Conservation (phyloP, 106 monocot species). For the Allium fistulosum region DNA sequence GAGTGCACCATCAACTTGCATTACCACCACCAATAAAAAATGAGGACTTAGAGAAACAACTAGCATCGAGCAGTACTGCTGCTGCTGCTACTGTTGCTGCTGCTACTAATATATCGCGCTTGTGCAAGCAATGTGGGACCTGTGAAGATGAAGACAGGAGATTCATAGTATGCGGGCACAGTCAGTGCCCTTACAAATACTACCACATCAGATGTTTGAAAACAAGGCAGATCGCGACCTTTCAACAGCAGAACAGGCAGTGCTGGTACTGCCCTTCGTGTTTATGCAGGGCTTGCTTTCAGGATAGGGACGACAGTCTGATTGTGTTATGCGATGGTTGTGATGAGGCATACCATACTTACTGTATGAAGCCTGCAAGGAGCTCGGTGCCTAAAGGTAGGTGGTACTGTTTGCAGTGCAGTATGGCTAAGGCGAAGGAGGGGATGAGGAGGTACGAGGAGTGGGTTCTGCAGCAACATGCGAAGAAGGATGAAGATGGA, state of each 20-base stretch:
- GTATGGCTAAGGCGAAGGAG: constrained; percentile 33
- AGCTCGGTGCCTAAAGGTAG: constrained; percentile 38
- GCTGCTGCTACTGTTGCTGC: constrained; percentile 15
- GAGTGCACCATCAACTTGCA: constrained; percentile 4
- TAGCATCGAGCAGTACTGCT: constrained; percentile 30
- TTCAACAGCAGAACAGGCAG: constrained; percentile 20
- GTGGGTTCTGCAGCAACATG: constrained; percentile 31
- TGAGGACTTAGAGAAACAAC: constrained; percentile 29
- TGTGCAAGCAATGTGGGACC: constrained; percentile 62
- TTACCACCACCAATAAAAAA: constrained; percentile 21
- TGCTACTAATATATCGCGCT: constrained; percentile 5
- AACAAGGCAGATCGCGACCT: constrained; percentile 41
- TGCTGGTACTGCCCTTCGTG: constrained; percentile 89
- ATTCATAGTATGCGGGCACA: constrained; percentile 55
- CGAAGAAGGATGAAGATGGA: constrained; percentile 18
- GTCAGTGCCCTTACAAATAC: constrained; percentile 55
- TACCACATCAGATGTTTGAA: constrained; percentile 65
- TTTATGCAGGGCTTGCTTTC: constrained; percentile 52
- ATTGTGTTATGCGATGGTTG: constrained; percentile 72
- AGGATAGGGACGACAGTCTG: constrained; percentile 45
- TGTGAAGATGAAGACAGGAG: constrained; percentile 59
- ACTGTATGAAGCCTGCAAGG: constrained; percentile 65
- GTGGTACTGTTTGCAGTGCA: constrained; percentile 58
- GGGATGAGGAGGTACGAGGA: constrained; percentile 58
- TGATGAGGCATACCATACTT: constrained; percentile 65